Evolutionary conservation across 83 land plant species (phyloP).

Genomic region (Diphasiastrum complanatum): DNA sequence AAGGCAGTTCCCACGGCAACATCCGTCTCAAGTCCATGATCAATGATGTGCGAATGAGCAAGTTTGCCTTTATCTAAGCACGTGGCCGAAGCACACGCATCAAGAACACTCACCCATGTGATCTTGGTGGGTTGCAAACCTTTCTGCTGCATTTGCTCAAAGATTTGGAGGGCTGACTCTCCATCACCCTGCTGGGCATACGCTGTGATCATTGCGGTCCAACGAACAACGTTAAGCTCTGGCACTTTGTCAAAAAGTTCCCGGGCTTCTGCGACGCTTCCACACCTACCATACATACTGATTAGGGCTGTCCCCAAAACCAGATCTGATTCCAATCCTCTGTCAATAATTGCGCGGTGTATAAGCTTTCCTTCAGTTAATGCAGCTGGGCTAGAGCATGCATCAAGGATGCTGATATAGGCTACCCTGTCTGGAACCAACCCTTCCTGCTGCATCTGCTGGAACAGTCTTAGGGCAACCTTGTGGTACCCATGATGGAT

Average conservation of each 20-base stretch:
- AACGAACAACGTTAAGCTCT: conserved; percentile 35
- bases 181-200: conserved; percentile 43
- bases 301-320: conserved; percentile 36
- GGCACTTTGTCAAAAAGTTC: conserved; percentile 32
- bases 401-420: conserved; percentile 36
- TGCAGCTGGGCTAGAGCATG: conserved; percentile 36
- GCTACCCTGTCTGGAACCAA: conserved; percentile 41
- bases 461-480: conserved; percentile 38
- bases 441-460: conserved; percentile 24
- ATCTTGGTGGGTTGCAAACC: conserved; percentile 31
- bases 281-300: conserved; percentile 34
- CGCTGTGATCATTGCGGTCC: conserved; percentile 49
- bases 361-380: conserved; percentile 40
- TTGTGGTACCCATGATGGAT: conserved; percentile 27
- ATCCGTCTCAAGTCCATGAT: conserved; percentile 37
- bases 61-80: conserved; percentile 14
- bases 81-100: conserved; percentile 11
- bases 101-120: conserved; percentile 41
- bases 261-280: conserved; percentile 22
- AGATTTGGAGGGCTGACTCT: conserved; percentile 28
- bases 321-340: conserved; percentile 19
- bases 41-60: conserved; percentile 33
- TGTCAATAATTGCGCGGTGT: conserved; percentile 31
- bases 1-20: conserved; percentile 37
- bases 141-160: conserved; percentile 20